A percentile compares a stretch with the other conserved stretches of the same genome.
These are phyloP conservation scores for Coprinopsis cinerea DNA, from an alignment of 768 basidiomycete genomes.

Conservation along the genomic window DNA sequence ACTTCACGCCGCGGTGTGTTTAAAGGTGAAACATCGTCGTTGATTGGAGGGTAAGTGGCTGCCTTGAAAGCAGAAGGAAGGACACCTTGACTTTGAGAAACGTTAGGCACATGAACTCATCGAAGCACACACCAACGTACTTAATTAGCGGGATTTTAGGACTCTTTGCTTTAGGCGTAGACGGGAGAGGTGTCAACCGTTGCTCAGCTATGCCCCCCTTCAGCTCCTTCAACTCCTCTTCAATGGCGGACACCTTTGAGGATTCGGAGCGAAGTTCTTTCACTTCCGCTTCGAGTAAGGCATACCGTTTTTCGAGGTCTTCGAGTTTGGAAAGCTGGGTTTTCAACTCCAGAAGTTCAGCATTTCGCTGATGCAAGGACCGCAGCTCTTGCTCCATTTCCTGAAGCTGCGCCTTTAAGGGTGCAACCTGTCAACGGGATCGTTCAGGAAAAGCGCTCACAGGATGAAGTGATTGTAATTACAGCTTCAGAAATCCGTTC, in stretches of 20 bases:
- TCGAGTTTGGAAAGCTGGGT: slow-evolving; percentile 26
- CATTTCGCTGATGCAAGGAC: slow-evolving; percentile 17
- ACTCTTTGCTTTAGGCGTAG: slow-evolving; percentile 5
- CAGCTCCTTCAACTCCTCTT: slow-evolving; percentile 4
- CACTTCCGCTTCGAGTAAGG: slow-evolving; percentile 25
- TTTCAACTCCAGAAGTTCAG: slow-evolving; percentile 28
- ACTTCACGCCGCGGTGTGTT: slow-evolving; percentile 1
- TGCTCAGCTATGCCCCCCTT: neutral
- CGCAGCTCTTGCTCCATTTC: slow-evolving; percentile 1
- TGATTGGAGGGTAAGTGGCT: slow-evolving; percentile 3
- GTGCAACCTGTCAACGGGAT: slow-evolving; percentile 32
- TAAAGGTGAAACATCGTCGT: slow-evolving; percentile 1
- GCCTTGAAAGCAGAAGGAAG: slow-evolving; percentile 10
- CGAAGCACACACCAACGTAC: neutral
- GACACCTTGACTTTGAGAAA: neutral
- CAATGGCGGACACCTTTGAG: slow-evolving; percentile 14
- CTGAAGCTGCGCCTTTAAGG: slow-evolving; percentile 1
- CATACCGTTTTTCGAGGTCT: slow-evolving; percentile 31
- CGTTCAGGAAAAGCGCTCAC: neutral
- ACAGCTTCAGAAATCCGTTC: slow-evolving; percentile 30
- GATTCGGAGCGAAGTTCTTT: slow-evolving; percentile 23
- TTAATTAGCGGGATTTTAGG: slow-evolving; percentile 2
- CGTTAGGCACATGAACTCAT: neutral
- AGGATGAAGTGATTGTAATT: slow-evolving; percentile 13
- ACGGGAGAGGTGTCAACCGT: neutral